Evolutionary conservation across 2,329 filamentous ascomycete genomes (phyloP), one percentile per base, ranked within the genome.

Genomic region (Aspergillus fumigatiaffinis): DNA sequence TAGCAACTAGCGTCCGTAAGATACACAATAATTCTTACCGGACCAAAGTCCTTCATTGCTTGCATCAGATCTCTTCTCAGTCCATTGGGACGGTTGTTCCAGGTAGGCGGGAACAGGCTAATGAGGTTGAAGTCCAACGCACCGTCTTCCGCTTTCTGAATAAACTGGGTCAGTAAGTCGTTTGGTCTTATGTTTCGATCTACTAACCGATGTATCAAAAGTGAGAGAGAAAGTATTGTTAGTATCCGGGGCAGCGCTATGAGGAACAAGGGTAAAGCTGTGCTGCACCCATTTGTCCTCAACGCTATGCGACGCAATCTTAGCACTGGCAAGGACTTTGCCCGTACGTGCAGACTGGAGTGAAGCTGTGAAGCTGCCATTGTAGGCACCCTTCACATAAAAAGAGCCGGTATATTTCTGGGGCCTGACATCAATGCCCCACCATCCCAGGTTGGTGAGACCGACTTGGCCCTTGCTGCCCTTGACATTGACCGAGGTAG

Each of bases 221-320:
- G 79, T 82, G 51, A 84, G 69, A 2, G 75, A 72, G 54, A 83
- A 80, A 0, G 78, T 80, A 62, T 84, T 84, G 67, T 83, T 82
- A 4, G 73, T 60, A 53, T 71, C 59, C 3, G 69, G 59, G n/a
- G 70, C 62, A 38, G 56, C 58, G 25, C 42, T 56, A 35, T 52
- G 59, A 1, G 67, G 63, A 1, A 52, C 59, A 8, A 69, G 57
- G 17, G 61, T 76, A 47, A 75, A 78, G 0, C 68, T 68, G 54
- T 80, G 77, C 58, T 77, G 71, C 1, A 75, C 71, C 71, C 68
- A 79, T 51, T 63, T 68, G 56, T 65, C 64, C 70, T 71, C 68
- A n/a, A 64, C 65, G 41, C 70, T 72, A 32, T 72, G 75, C 26
- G 79, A 80, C 1, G 35, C 29, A 14, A 69, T 54, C 14, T 66